Percentiles rank a stretch among this genome's conserved stretches.
Conservation (phyloP, 2,329 filamentous ascomycete species). For the Colletotrichum tanaceti region DNA sequence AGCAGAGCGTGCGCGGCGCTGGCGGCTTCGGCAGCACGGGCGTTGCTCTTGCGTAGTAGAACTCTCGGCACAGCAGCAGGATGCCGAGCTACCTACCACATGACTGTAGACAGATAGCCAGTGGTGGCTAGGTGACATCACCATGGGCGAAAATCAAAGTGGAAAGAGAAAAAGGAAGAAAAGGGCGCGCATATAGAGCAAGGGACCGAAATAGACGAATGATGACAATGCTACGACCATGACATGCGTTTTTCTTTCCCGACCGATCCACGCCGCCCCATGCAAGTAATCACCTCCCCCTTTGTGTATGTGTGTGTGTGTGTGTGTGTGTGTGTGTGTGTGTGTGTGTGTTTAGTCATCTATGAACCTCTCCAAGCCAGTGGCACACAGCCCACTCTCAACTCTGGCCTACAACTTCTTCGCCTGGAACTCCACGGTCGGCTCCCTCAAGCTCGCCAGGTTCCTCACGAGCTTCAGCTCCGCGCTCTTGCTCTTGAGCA, state of each 20-base stretch:
- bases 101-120: too few relatives aligned
- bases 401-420: constrained; percentile 55
- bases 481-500: constrained; percentile 83
- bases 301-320: background rate
- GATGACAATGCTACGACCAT: constrained; percentile 33
- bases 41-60: constrained; percentile 37
- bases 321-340: background rate
- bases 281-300: constrained; percentile 13
- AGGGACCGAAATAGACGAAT: constrained; percentile 26
- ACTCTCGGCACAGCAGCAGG: background rate
- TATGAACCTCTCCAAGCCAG: background rate
- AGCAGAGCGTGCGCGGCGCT: constrained; percentile 89
- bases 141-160: background rate
- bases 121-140: background rate
- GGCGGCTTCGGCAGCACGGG: constrained; percentile 95
- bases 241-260: constrained; percentile 33
- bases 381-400: background rate
- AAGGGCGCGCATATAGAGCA: background rate
- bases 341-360: background rate
- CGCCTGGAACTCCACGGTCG: constrained; percentile 72
- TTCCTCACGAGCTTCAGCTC: constrained; percentile 88
- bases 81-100: background rate
- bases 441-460: constrained; percentile 73
- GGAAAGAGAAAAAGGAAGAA: too few relatives aligned
- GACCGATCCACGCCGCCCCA: constrained; percentile 17